Evolutionary conservation across 371 early-diverging fungal species (phyloP).

Genomic region (Circinella minor): DNA sequence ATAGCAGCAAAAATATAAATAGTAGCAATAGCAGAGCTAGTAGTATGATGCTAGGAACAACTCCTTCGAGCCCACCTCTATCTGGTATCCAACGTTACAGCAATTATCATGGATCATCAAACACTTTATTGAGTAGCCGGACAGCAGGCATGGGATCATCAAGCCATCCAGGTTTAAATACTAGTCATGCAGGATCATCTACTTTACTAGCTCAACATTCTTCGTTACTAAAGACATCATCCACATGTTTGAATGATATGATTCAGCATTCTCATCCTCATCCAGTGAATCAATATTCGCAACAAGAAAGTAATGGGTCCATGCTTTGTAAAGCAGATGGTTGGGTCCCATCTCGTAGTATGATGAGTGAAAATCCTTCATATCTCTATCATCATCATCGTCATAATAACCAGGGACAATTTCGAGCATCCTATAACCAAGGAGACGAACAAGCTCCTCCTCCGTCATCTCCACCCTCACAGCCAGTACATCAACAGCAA

Average conservation of each 20-base stretch:
- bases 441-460: not conserved
- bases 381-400: not conserved
- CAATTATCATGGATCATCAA: constrained; percentile 1
- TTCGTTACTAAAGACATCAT: constrained; percentile 18
- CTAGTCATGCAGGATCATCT: not conserved
- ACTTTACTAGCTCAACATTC: constrained; percentile 1
- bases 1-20: not conserved
- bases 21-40: not conserved
- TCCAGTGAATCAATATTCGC: not conserved
- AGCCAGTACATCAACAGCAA: not conserved
- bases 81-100: not conserved
- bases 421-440: not conserved
- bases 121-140: not conserved
- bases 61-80: not conserved
- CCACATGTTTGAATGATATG: constrained; percentile 18
- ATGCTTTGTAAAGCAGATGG: constrained; percentile 27
- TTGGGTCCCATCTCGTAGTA: constrained; percentile 18
- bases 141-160: constrained; percentile 1
- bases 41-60: not conserved
- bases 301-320: not conserved
- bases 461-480: too few relatives aligned
- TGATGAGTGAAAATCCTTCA: not conserved
- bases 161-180: not conserved
- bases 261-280: not conserved
- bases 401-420: constrained; percentile 7